Conservation (phyloP, 177 flowering plant genomes). For the Vitis hybrid region DNA sequence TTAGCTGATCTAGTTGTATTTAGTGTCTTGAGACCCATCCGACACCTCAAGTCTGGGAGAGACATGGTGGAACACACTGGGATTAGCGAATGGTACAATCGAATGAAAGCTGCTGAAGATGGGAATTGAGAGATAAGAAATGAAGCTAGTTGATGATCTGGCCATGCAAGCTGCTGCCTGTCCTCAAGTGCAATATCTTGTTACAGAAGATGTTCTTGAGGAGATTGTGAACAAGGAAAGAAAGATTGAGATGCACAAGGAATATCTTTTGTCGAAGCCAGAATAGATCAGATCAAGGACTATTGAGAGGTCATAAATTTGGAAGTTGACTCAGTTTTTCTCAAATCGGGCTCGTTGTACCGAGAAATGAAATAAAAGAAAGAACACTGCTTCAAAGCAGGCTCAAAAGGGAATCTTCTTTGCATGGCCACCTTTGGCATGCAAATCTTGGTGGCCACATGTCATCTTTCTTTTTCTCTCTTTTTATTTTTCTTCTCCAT, state of each 20-base stretch:
- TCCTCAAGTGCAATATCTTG: conserved; percentile 84
- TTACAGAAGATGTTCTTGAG: conserved; percentile 70
- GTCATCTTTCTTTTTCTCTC: no score
- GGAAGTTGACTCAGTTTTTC: no score
- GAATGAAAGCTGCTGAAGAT: conserved; percentile 50
- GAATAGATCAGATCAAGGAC: conserved; percentile 87
- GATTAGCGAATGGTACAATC: conserved; percentile 73
- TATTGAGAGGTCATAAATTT: conserved; percentile 49
- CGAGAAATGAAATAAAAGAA: no score
- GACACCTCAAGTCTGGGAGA: conserved; percentile 66
- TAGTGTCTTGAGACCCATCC: conserved; percentile 87
- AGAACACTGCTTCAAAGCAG: no score
- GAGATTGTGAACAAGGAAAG: conserved; percentile 77
- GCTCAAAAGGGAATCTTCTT: no score
- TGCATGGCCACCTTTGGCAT: no score
- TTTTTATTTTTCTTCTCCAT: no score
- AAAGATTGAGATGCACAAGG: conserved; percentile 92
- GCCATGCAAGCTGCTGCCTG: conserved; percentile 99
- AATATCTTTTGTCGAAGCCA: conserved; percentile 86
- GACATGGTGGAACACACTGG: conserved; percentile 82
- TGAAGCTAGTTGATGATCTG: conserved; percentile 81
- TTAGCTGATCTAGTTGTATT: conserved; percentile 81
- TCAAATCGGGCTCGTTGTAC: no score
- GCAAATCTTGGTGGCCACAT: no score
- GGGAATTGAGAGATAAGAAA: no score